Conservation (phyloP, 495 filamentous ascomycete species). For the Aspergillus avenaceus region DNA sequence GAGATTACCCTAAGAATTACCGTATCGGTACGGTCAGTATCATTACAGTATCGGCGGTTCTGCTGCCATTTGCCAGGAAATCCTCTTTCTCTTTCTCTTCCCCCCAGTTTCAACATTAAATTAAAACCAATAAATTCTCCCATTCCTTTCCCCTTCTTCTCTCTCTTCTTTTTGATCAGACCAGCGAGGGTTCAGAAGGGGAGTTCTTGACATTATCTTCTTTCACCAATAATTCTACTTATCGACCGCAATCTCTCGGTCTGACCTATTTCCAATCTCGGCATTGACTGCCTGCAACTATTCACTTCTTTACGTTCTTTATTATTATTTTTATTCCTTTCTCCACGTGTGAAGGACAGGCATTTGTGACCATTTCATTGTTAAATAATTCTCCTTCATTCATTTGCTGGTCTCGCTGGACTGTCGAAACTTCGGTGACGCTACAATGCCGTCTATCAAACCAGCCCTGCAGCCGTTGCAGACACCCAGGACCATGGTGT, state of each 20-base stretch:
- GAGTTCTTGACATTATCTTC: neutral
- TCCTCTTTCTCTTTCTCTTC: constrained; percentile 1
- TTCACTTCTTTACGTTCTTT: neutral
- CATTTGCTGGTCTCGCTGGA: neutral
- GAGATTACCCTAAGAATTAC: constrained; percentile 4
- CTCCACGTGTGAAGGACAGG: neutral
- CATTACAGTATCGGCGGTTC: neutral
- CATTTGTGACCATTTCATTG: neutral
- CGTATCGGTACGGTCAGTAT: constrained; percentile 3
- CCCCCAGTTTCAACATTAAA: neutral
- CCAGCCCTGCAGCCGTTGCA: constrained; percentile 67
- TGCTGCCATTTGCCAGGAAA: constrained; percentile 3
- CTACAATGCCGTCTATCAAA: constrained; percentile 52
- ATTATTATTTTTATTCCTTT: constrained; percentile 6
- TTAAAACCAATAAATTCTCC: constrained; percentile 11
- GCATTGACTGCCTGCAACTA: too few species aligned
- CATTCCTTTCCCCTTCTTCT: constrained; percentile 1
- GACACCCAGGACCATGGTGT: constrained; percentile 72
- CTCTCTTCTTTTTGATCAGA: constrained; percentile 5
- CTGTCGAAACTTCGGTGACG: constrained; percentile 1
- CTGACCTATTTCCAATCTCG: neutral
- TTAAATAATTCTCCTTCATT: neutral
- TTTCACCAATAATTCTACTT: too few species aligned
- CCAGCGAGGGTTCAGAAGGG: constrained; percentile 8
- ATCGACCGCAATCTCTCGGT: neutral